A percentile compares a stretch with the other conserved stretches of the same genome.
phyloP scores from a whole-genome alignment of 1,139 yeast genomes.

The Eremothecium sinecaudum region DNA sequence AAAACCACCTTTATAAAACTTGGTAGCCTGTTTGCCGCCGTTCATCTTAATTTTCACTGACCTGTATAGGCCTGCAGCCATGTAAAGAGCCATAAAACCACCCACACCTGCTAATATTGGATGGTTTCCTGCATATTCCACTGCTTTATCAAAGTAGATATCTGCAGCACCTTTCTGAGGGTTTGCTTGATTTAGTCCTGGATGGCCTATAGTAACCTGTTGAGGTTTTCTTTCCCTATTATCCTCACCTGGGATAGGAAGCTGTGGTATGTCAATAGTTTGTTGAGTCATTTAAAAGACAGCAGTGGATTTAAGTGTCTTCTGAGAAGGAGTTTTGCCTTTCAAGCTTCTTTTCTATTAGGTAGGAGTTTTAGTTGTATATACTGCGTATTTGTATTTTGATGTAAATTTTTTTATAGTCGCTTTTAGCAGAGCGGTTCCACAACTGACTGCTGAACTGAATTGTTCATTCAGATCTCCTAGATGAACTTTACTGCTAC shows the following conservation, averaged over 20 bases:
- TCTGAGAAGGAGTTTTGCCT: too few relatives aligned
- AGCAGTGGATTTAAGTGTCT: too few relatives aligned
- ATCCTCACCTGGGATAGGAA: constrained; percentile 46
- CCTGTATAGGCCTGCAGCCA: constrained; percentile 61
- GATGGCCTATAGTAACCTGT: constrained; percentile 13
- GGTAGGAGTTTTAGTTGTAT: too few relatives aligned
- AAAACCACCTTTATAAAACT: constrained; percentile 69
- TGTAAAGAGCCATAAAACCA: constrained; percentile 53
- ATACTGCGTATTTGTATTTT: too few relatives aligned
- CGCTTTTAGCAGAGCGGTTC: too few relatives aligned
- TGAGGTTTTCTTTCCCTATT: constrained; percentile 18
- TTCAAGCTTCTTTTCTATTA: too few relatives aligned
- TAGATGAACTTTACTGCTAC: too few relatives aligned
- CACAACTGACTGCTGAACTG: too few relatives aligned
- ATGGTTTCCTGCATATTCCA: constrained; percentile 61
- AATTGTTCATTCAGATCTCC: too few relatives aligned
- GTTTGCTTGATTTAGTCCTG: constrained; percentile 12
- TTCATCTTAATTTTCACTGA: constrained; percentile 54
- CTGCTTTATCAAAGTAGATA: constrained; percentile 57
- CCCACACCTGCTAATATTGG: constrained; percentile 71
- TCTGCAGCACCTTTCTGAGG: constrained; percentile 35
- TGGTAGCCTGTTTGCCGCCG: constrained; percentile 58
- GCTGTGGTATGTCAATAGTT: constrained; percentile 46
- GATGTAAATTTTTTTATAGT: too few relatives aligned
- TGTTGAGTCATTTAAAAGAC: constrained; percentile 17